Evolutionary conservation across 345 rosid species (phyloP).

Genomic region (Cardiospermum halicacabum): DNA sequence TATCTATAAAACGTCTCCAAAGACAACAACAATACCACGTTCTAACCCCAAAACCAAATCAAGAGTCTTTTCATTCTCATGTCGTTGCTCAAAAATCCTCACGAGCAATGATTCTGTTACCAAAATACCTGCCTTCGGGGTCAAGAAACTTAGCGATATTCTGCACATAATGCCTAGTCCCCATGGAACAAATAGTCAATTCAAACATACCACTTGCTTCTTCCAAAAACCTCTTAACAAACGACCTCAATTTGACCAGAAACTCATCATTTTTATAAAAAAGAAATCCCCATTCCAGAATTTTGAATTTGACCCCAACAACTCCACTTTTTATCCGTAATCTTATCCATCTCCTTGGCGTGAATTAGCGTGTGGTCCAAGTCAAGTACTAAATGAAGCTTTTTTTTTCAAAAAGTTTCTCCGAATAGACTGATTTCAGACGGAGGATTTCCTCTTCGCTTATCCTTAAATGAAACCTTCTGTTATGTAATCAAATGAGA

Average conservation of each 20-base stretch:
- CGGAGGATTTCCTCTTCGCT: slow-evolving; percentile 4
- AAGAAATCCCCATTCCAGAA: no score
- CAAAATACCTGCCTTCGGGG: slow-evolving; percentile 3
- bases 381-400: slow-evolving; percentile 26
- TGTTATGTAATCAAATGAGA: slow-evolving; percentile 6
- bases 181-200: slow-evolving; percentile 17
- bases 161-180: background rate
- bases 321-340: slow-evolving; percentile 9
- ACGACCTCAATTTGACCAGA: slow-evolving; percentile 25
- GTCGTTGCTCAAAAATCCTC: background rate
- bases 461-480: slow-evolving; percentile 18
- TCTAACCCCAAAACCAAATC: slow-evolving; percentile 12
- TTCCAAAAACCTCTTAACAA: slow-evolving; percentile 11
- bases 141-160: slow-evolving; percentile 11
- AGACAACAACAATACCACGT: slow-evolving; percentile 3
- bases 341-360: background rate
- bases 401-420: background rate
- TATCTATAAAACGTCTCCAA: slow-evolving; percentile 7
- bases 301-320: no score
- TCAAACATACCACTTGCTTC: slow-evolving; percentile 21
- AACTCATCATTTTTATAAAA: background rate
- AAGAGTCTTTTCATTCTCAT: slow-evolving; percentile 14
- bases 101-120: slow-evolving; percentile 6
- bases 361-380: slow-evolving; percentile 24
- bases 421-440: background rate